Conservation (phyloP, 2,329 filamentous ascomycete species). For the Aureobasidium uvarum region DNA sequence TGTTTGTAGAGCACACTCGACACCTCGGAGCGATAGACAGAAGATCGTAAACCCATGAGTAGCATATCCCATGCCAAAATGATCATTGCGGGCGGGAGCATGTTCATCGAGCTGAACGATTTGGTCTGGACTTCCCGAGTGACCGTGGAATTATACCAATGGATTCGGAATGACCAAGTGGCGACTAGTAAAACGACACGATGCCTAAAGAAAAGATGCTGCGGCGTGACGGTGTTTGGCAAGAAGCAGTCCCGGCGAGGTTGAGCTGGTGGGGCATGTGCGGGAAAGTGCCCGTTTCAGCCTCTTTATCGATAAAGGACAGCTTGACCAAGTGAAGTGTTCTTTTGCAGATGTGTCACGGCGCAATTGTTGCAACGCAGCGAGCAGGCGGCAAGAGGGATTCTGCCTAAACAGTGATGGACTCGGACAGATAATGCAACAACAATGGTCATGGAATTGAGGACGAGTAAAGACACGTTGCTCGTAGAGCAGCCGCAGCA, state of each 20-base stretch:
- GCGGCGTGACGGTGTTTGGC: background rate
- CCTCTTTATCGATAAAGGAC: conserved; percentile 4
- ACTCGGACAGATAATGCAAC: background rate
- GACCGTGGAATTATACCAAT: background rate
- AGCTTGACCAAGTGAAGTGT: background rate
- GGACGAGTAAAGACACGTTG: conserved; percentile 14
- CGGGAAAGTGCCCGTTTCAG: conserved; percentile 1
- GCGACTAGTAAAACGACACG: background rate
- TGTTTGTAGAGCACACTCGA: background rate
- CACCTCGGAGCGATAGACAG: background rate
- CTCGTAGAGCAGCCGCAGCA: conserved; percentile 2
- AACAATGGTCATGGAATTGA: background rate
- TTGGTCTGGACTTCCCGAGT: background rate
- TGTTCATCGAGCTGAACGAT: background rate
- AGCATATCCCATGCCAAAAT: background rate
- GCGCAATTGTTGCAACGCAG: background rate
- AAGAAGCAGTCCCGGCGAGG: background rate
- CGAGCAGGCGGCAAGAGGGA: background rate
- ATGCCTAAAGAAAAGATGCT: background rate
- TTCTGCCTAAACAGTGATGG: background rate
- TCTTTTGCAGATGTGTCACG: background rate
- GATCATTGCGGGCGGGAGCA: background rate
- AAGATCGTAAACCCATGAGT: background rate
- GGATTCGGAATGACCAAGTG: background rate
- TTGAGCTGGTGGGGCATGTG: background rate